phyloP scores from a whole-genome alignment of 805 yeast species.

The Saccharomycopsis fermentans region DNA sequence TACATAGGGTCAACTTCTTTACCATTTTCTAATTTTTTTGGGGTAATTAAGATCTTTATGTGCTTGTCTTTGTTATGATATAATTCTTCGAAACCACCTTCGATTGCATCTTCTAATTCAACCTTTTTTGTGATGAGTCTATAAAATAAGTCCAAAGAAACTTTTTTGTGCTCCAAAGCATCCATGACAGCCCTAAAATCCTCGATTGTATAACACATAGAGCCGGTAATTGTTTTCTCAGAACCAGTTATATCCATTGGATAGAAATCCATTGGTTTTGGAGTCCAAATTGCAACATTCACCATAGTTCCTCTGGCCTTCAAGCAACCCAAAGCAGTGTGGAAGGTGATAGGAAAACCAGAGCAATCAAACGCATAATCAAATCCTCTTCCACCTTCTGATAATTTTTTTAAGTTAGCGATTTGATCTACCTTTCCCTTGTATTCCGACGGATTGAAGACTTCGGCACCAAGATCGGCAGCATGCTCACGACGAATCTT shows the following conservation, averaged over 20 bases:
- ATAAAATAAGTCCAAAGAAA: constrained; percentile 28
- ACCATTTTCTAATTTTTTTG: constrained; percentile 17
- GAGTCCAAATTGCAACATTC: constrained; percentile 43
- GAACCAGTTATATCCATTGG: constrained; percentile 36
- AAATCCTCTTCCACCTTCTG: constrained; percentile 36
- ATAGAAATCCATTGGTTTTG: constrained; percentile 32
- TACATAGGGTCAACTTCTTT: neutral
- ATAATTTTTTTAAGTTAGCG: constrained; percentile 26
- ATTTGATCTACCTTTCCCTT: constrained; percentile 23
- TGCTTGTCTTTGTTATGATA: constrained; percentile 34
- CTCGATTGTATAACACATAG: constrained; percentile 34
- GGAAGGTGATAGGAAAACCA: constrained; percentile 38
- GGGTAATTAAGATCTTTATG: constrained; percentile 36
- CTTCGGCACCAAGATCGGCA: constrained; percentile 33
- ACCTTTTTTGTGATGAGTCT: constrained; percentile 32
- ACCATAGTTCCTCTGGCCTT: constrained; percentile 36
- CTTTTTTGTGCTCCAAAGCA: constrained; percentile 30
- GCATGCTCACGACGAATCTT: constrained; percentile 52
- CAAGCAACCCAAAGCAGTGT: constrained; percentile 31
- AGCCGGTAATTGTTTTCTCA: constrained; percentile 37
- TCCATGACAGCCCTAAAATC: constrained; percentile 36
- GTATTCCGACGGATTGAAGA: constrained; percentile 33
- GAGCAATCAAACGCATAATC: constrained; percentile 45
- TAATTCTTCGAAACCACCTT: constrained; percentile 34
- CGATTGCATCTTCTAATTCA: constrained; percentile 31